Evolutionary conservation across 169 alveolate species (phyloP), one percentile per base, ranked within the genome.

Genomic region (Theileria orientalis): DNA sequence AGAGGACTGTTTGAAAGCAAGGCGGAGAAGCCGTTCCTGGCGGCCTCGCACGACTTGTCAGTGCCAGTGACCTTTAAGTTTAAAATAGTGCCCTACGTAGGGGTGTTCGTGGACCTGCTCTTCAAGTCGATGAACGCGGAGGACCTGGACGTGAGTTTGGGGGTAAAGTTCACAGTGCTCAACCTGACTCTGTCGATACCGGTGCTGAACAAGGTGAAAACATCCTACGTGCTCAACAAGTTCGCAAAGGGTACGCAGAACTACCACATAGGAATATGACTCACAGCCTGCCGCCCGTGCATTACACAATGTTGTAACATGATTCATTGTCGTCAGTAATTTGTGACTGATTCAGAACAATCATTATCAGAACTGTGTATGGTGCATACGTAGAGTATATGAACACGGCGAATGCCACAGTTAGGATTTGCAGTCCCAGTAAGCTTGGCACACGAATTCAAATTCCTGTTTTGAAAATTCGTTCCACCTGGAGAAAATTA

Each of bases 401-500:
- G n/a, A 49, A 5, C 2, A 2, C 25, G 30, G 19, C 19, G 19
- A 0, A 32, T 13, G 60, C 25, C 35, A 9, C 25, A 21, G 60
- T 3, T 5, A 49, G 19, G 19, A 49, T 44, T 83, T 63, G 46
- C 93, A 88, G 42, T 90, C 83, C 93, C 93, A 88, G 37, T 76
- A 59, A 16, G 74, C 93, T 29, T 75, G 69, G 52, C 93, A 88
- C 23, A n/a, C 37, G 42, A 59, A 83, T 13, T 84, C 84, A 9
- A 84, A 70, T 57, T 88, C 93, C 70, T 84, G 87, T 46, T 87
- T 87, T 54, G 64, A 83, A 25, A 63, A 40, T 25, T 60, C 66
- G 25, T 74, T 78, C 77, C 74, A 83, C 6, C 70, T 66, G n/a
- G 74, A 73, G 44, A 57, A 57, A 23, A 35, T 40, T 13, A 14